phyloP scores from a whole-genome alignment of 2,329 filamentous ascomycete species.

The Nakataea oryzae region DNA sequence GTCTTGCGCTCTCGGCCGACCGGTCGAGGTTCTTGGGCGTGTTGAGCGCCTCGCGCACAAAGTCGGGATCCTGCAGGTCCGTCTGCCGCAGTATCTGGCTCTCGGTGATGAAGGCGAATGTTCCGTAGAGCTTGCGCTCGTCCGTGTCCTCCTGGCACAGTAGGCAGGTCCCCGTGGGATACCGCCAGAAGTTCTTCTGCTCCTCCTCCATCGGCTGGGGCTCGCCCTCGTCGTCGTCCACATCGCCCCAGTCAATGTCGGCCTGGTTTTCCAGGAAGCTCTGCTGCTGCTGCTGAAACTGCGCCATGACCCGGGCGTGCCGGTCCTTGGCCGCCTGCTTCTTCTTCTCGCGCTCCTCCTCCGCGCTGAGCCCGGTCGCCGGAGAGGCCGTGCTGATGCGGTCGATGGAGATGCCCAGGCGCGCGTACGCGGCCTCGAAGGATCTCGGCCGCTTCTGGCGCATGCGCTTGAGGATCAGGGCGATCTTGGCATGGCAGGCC shows the following conservation, averaged over 20 bases:
- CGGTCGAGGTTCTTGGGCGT: conserved; percentile 76
- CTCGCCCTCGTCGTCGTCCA: conserved; percentile 58
- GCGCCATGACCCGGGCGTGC: conserved; percentile 91
- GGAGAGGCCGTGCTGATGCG: conserved; percentile 74
- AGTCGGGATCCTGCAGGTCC: conserved; percentile 69
- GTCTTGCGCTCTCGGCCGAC: conserved; percentile 71
- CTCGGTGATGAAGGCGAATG: conserved; percentile 80
- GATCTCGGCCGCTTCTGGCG: conserved; percentile 68
- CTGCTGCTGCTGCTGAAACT: conserved; percentile 96
- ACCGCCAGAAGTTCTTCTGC: conserved; percentile 73
- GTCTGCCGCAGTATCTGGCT: conserved; percentile 84
- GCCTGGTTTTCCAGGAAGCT: conserved; percentile 79
- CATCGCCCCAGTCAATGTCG: conserved; percentile 81
- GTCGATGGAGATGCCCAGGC: conserved; percentile 60
- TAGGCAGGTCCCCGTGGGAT: conserved; percentile 87
- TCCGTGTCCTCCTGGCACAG: conserved; percentile 94
- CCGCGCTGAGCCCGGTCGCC: conserved; percentile 51
- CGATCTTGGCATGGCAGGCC: conserved; percentile 74
- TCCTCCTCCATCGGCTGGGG: conserved; percentile 33
- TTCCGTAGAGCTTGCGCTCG: conserved; percentile 80
- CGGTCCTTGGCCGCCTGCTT: conserved; percentile 85
- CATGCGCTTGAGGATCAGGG: conserved; percentile 72
- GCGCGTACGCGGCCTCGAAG: conserved; percentile 58
- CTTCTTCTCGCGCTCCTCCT: conserved; percentile 70
- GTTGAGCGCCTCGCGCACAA: conserved; percentile 70